Percentiles rank a stretch among this genome's conserved stretches.
phyloP scores from a whole-genome alignment of 179 eudicot species.

The Spinacia oleracea region DNA sequence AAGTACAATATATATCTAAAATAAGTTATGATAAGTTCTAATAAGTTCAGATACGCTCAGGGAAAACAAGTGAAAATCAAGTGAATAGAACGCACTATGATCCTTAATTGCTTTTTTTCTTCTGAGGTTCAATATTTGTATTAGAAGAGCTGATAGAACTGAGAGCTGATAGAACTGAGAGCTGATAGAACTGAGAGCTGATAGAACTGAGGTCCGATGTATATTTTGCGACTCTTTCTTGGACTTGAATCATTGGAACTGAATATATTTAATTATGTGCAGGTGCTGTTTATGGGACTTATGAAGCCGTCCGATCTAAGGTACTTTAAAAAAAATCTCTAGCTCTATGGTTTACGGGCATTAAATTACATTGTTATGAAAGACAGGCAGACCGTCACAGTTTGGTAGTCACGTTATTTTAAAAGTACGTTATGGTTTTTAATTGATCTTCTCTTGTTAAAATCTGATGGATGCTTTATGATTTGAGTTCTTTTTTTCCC shows the following conservation, averaged over 20 bases:
- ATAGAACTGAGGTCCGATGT: not conserved
- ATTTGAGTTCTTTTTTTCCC: not conserved
- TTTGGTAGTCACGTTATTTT: not conserved
- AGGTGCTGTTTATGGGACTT: constrained; percentile 94
- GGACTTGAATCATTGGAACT: not conserved
- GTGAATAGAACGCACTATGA: too few species aligned
- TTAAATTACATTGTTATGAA: not conserved
- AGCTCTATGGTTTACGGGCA: not conserved
- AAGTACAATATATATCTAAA: too few species aligned
- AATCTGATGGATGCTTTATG: not conserved
- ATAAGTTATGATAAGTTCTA: too few species aligned
- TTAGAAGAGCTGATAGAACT: not conserved
- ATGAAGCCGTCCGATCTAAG: constrained; percentile 78
- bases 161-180: not conserved
- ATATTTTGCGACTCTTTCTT: not conserved
- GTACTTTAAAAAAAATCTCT: constrained; percentile 32
- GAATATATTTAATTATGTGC: constrained; percentile 12
- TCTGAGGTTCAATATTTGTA: not conserved
- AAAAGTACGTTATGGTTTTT: not conserved
- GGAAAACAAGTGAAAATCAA: too few species aligned
- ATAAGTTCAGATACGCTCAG: too few species aligned
- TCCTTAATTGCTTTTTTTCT: not conserved
- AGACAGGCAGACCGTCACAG: not conserved
- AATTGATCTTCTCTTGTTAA: not conserved
- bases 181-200: not conserved